Evolutionary conservation across 2,329 filamentous ascomycete genomes (phyloP).

Genomic region (Colletotrichum destructivum): DNA sequence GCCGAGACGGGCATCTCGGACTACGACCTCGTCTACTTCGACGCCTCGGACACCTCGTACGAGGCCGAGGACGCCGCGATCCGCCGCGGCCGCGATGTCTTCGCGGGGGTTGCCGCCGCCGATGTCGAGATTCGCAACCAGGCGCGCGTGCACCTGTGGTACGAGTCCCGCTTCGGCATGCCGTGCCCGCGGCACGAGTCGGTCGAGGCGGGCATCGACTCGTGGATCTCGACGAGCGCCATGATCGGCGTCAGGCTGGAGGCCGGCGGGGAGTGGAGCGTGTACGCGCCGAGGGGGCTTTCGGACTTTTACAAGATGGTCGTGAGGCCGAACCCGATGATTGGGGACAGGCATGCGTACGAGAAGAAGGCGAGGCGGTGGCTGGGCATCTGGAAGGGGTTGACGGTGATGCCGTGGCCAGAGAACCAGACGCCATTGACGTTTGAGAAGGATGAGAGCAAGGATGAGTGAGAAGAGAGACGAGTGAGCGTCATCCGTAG

Average conservation of each 20-base stretch:
- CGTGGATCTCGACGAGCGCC: constrained; percentile 55
- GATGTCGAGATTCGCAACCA: constrained; percentile 57
- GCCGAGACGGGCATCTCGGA: constrained; percentile 54
- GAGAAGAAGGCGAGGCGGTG: constrained; percentile 52
- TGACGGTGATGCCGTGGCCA: constrained; percentile 49
- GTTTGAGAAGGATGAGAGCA: not conserved
- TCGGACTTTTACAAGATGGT: constrained; percentile 54
- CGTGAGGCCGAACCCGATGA: constrained; percentile 51
- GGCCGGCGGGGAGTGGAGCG: constrained; percentile 48
- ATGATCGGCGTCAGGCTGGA: constrained; percentile 51
- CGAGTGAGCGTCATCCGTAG: not conserved
- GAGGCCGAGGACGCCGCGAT: constrained; percentile 55
- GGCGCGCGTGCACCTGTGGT: constrained; percentile 57
- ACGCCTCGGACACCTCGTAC: constrained; percentile 52
- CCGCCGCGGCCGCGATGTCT: constrained; percentile 49
- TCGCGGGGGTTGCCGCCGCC: constrained; percentile 48
- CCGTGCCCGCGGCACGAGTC: constrained; percentile 50
- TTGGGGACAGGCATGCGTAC: constrained; percentile 49
- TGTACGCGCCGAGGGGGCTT: constrained; percentile 54
- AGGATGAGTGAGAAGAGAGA: not conserved
- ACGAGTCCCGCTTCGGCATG: constrained; percentile 50
- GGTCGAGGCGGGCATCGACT: constrained; percentile 51
- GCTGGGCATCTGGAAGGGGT: constrained; percentile 49
- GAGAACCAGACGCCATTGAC: constrained; percentile 15
- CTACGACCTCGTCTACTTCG: constrained; percentile 56